Evolutionary conservation across 768 basidiomycete species (phyloP), one percentile per base, ranked within the genome.

Genomic region (Auricularia heimuer): DNA sequence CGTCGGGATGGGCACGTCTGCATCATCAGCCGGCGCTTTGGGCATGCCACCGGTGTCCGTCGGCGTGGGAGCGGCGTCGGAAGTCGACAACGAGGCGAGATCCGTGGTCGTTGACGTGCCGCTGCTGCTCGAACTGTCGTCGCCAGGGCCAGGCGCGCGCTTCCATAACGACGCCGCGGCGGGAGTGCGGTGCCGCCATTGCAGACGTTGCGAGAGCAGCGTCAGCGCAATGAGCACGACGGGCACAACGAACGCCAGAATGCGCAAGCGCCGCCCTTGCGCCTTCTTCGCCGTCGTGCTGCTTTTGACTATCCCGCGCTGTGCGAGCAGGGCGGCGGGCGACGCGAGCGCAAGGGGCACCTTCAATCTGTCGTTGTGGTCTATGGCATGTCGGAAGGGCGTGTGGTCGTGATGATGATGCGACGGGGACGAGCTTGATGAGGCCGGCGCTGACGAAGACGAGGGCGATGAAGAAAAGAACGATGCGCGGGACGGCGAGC

Each of bases 1-100:
- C 2, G 65, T 67, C 0, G 91, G 91, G 4, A 83, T 84, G 7
- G 90, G 89, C 33, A 92, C 79, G 6, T 68, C 66, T 2, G 87
- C 56, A 34, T 60, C 56, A 14, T 6, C 18, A 29, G 24, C 56
- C 11, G 56, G 56, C 18, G 56, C 56, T 33, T 33, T 7, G 6
- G 56, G 56, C 11, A 33, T 34, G 56, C 34, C 56, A n/a, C 18
- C 18, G 21, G 34, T 35, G 12, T 6, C 29, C 18, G 29, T 34
- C 6, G 34, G 29, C 29, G 56, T 60, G 24, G 56, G 14, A 7
- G 56, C 33, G 4, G 56, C 29, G 24, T 6, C 24, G 6, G 24
- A 29, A 8, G 56, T 60, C 11, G 24, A 12, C 7, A 24, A 33
- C 14, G 11, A 12, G 34, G 56, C 12, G 7, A 29, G 12, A 29